These are phyloP conservation scores for Trichoderma orchidacearum DNA, from an alignment of 495 filamentous ascomycete genomes.

Conservation along the genomic window DNA sequence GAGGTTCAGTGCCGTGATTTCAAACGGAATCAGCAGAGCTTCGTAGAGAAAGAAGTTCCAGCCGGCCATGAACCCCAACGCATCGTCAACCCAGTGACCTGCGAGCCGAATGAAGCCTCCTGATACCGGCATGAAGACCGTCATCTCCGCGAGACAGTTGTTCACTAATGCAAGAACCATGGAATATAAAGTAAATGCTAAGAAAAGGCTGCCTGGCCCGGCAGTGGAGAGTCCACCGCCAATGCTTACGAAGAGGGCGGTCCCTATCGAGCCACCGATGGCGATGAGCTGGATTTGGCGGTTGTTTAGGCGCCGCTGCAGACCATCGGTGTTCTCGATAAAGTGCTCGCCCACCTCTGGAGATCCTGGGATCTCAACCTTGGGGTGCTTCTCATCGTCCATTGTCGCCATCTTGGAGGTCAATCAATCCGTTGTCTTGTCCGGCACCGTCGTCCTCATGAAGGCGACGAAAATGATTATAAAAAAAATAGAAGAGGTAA, in stretches of 20 bases:
- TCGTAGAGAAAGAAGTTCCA: conserved; percentile 52
- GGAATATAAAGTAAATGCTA: conserved; percentile 51
- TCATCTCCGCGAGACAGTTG: conserved; percentile 35
- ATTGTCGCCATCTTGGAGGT: not conserved
- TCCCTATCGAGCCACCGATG: conserved; percentile 69
- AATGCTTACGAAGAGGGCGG: conserved; percentile 64
- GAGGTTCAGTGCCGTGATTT: conserved; percentile 35
- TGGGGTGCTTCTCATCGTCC: not conserved
- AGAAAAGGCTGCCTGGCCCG: conserved; percentile 54
- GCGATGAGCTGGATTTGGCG: conserved; percentile 63
- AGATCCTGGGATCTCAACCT: not conserved
- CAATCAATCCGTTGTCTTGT: not conserved
- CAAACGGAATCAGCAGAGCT: conserved; percentile 37
- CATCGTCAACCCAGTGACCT: conserved; percentile 31
- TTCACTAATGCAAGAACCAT: conserved; percentile 23
- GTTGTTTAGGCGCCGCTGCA: conserved; percentile 44
- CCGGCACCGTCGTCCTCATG: not conserved
- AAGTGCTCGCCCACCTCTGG: not conserved
- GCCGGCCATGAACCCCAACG: conserved; percentile 31
- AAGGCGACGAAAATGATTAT: too few relatives aligned
- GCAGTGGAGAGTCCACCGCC: conserved; percentile 47
- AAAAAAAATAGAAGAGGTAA: not conserved
- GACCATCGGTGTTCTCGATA: conserved; percentile 9
- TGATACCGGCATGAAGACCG: conserved; percentile 24
- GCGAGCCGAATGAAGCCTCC: conserved; percentile 31